Evolutionary conservation across 495 filamentous ascomycete genomes (phyloP).

Genomic region (Neurospora intermedia): DNA sequence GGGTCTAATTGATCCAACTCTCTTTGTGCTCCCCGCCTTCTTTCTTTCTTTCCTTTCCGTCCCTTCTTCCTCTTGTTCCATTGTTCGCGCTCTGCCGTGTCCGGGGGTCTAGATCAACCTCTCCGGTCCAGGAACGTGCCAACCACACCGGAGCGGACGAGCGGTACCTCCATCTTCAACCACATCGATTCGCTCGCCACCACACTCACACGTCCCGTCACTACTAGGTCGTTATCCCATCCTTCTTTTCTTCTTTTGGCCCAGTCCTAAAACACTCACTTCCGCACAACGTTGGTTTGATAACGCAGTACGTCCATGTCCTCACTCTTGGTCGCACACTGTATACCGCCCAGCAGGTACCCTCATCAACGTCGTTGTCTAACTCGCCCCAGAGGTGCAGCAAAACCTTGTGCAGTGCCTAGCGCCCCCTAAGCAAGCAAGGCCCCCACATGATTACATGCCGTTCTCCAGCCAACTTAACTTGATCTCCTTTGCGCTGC

Average conservation of each 20-base stretch:
- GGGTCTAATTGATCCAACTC: not conserved
- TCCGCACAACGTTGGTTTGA: not conserved
- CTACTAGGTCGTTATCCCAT: not conserved
- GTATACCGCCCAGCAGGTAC: not conserved
- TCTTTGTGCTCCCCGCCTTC: not conserved
- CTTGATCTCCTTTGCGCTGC: not conserved
- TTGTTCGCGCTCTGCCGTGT: not conserved
- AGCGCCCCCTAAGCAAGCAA: not conserved
- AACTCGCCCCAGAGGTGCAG: not conserved
- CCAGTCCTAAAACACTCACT: not conserved
- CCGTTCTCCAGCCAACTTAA: not conserved
- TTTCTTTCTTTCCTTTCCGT: not conserved
- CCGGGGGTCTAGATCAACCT: not conserved
- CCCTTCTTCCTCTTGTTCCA: not conserved
- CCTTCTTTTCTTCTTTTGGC: not conserved
- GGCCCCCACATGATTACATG: not conserved
- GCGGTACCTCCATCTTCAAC: not conserved
- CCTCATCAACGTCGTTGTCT: not conserved
- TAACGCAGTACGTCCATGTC: not conserved
- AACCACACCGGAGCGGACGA: not conserved
- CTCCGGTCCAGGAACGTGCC: not conserved
- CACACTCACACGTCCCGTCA: not conserved
- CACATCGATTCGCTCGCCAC: not conserved
- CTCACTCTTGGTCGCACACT: not conserved
- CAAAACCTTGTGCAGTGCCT: not conserved